phyloP scores from a whole-genome alignment of 768 basidiomycete species.

The Auricularia auricula-judae region DNA sequence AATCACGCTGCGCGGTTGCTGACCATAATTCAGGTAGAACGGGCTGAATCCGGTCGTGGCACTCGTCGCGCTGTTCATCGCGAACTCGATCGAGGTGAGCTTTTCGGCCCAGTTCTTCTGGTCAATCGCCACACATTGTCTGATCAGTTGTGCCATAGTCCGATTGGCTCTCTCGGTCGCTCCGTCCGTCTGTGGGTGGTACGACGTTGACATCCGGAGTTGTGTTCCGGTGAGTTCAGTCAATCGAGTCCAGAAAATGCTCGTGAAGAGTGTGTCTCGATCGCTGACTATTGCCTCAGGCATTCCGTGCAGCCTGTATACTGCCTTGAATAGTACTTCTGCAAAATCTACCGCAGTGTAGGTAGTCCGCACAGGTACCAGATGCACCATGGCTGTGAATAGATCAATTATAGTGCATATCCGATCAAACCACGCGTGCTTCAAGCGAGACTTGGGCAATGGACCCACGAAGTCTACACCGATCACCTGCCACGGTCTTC shows the following conservation, averaged over 20 bases:
- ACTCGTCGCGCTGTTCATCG: conserved; percentile 19
- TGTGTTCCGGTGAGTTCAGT: conserved; percentile 15
- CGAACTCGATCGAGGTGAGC: conserved; percentile 17
- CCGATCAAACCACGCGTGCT: not conserved
- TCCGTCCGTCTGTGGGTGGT: conserved; percentile 30
- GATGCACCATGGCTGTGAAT: conserved; percentile 7
- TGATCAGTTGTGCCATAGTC: conserved; percentile 22
- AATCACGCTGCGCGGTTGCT: conserved; percentile 14
- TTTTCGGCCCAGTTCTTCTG: conserved; percentile 10
- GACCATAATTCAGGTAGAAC: conserved; percentile 22
- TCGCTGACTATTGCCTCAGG: conserved; percentile 19
- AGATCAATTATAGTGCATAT: conserved; percentile 7
- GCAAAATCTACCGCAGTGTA: conserved; percentile 6
- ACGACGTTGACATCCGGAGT: conserved; percentile 23
- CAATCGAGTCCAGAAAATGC: conserved; percentile 20
- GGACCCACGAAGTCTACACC: conserved; percentile 20
- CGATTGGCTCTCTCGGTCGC: conserved; percentile 14
- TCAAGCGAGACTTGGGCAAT: conserved; percentile 14
- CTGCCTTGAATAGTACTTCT: not conserved
- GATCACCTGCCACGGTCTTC: conserved; percentile 16
- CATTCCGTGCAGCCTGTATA: conserved; percentile 10
- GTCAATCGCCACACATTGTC: conserved; percentile 20
- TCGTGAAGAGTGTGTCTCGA: conserved; percentile 23
- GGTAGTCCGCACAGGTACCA: conserved; percentile 2
- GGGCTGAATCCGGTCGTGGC: conserved; percentile 20